Evolutionary conservation across 2,329 filamentous ascomycete species (phyloP), one percentile per base, ranked within the genome.

Genomic region (Colletotrichum phormii): DNA sequence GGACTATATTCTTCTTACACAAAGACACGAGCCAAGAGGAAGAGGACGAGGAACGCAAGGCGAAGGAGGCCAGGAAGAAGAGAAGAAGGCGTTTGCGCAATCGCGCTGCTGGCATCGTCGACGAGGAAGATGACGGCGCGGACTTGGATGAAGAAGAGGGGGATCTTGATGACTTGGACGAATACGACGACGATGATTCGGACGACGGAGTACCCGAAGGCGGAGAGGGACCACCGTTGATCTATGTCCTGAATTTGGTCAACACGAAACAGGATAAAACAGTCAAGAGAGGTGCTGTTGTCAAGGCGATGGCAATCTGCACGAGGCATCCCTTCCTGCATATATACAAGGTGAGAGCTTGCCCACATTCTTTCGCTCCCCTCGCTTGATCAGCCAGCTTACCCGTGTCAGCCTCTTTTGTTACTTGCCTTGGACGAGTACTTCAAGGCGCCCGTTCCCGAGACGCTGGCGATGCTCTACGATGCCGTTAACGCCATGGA

Each of bases 241-340:
- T 99, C 79, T 98, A 99, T 82, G 97, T 99, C 64, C 86, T 99
- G 76, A 99, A 99, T 82, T 85, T 99, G 80, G 97, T 99, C 77
- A 98, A 99, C 82, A 99, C 96, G 8, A 98, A 98, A 82, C 95
- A 97, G 81, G 97, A 99, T 85, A 96, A 94, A 79, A 93, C 93
- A 24, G 94, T 94, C 60, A 97, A 97, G 84, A 92, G 97, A 88
- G 97, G 97, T 71, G 97, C 97, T 24, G 89, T 98, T 62, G 96
- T 98, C 71, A 98, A 98, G 81, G 95, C 97, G 54, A 99, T 99
- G 97, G 97, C 97, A 35, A 98, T 99, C 77, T 99, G 97, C 86
- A 99, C 97, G 8, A 89, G 97, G 55, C 97, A 99, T 86, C 95
- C 97, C 3, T 99, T 99, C 83, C 85, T 99, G 76, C 97, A 99